Percentiles rank a stretch among this genome's conserved stretches.
These are phyloP conservation scores for Brasenia schreberi DNA, from an alignment of 164 flowering plant species.

Conservation along the genomic window DNA sequence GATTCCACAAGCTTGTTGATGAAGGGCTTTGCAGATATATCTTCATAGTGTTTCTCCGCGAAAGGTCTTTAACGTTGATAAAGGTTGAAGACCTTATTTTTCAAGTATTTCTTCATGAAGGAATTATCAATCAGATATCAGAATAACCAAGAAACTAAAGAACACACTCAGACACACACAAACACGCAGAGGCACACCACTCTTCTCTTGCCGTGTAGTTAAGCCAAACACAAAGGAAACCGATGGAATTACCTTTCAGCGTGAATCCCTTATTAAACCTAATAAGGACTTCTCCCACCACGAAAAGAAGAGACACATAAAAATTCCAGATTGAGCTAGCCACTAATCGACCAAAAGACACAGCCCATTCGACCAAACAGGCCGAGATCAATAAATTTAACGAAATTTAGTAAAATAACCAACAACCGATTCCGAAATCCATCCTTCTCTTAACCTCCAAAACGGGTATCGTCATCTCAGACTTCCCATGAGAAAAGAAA, in stretches of 20 bases:
- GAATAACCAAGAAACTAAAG: not conserved
- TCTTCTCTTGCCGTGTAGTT: not conserved
- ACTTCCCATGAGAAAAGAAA: not conserved
- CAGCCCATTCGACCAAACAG: too few relatives aligned
- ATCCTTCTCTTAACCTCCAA: too few relatives aligned
- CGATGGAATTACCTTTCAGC: constrained; percentile 40
- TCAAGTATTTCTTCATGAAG: not conserved
- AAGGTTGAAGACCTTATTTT: constrained; percentile 76
- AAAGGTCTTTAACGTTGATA: constrained; percentile 48
- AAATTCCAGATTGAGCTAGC: not conserved
- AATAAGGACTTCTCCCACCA: constrained; percentile 67
- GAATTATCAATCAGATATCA: not conserved
- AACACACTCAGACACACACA: too few relatives aligned
- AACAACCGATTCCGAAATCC: too few relatives aligned
- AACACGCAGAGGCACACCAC: too few relatives aligned
- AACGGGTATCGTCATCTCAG: too few relatives aligned
- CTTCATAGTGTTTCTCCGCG: constrained; percentile 88
- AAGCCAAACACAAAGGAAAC: not conserved
- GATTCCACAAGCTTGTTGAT: constrained; percentile 62
- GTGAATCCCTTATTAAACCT: constrained; percentile 71
- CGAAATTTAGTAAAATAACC: too few relatives aligned
- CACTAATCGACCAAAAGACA: too few relatives aligned
- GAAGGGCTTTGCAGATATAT: constrained; percentile 70
- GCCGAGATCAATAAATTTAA: too few relatives aligned
- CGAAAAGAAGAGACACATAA: constrained; percentile 6